Percentiles rank a stretch among this genome's conserved stretches.
Evolutionary conservation across 2,329 filamentous ascomycete genomes (phyloP).

Genomic region (Coniochaeta ligniaria): DNA sequence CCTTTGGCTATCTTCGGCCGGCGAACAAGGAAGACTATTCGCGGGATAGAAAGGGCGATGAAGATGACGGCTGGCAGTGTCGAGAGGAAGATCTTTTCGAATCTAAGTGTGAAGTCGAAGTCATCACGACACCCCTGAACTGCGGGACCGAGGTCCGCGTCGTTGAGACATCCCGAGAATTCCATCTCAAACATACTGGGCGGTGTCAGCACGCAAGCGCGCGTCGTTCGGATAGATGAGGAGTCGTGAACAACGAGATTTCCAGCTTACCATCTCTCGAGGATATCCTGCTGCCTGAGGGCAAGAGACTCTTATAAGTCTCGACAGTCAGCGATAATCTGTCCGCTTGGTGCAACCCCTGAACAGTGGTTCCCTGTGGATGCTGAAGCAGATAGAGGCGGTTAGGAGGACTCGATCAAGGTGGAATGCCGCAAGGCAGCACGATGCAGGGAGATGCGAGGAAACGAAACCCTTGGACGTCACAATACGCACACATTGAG

Average conservation of each 20-base stretch:
- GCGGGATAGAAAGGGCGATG: constrained; percentile 23
- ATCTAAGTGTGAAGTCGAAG: constrained; percentile 44
- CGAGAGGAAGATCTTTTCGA: constrained; percentile 39
- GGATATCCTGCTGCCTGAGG: neutral
- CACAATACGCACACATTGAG: neutral
- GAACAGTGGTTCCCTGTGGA: neutral
- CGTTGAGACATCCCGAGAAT: constrained; percentile 23
- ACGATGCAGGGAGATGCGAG: neutral
- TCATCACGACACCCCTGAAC: constrained; percentile 38
- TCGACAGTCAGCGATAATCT: neutral
- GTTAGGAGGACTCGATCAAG: neutral
- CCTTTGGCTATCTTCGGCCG: constrained; percentile 22
- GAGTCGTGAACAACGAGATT: neutral
- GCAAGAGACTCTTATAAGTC: neutral
- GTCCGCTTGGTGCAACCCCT: neutral
- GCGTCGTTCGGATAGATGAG: neutral
- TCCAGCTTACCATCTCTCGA: neutral
- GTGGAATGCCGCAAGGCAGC: neutral
- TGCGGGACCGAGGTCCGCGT: constrained; percentile 32
- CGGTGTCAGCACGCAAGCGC: neutral
- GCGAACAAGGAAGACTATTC: constrained; percentile 22
- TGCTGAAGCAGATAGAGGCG: neutral
- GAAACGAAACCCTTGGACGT: neutral
- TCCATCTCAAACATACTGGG: constrained; percentile 9
- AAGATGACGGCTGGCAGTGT: constrained; percentile 34